A percentile compares a stretch with the other conserved stretches of the same genome.
Conservation (phyloP, 306 rosid species). For the Senna tora region DNA sequence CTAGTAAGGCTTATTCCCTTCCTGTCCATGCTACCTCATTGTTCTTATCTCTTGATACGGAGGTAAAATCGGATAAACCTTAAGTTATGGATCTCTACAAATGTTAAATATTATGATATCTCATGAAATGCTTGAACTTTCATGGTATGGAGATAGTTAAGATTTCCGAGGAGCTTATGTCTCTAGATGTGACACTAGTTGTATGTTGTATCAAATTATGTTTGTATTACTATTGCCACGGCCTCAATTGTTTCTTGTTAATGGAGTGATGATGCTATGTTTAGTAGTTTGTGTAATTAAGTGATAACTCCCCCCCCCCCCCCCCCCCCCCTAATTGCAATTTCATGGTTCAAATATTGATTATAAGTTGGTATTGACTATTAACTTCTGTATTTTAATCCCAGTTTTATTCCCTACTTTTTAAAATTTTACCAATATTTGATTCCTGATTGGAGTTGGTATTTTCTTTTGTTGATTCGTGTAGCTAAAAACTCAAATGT, state of each 20-base stretch:
- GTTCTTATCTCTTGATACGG: constrained; percentile 8
- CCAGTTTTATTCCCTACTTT: neutral
- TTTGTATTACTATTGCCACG: neutral
- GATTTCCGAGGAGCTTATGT: neutral
- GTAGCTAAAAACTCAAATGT: neutral
- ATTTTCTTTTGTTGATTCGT: neutral
- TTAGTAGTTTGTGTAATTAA: neutral
- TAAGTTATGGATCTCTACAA: constrained; percentile 1
- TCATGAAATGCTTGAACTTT: constrained; percentile 3
- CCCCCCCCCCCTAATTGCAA: neutral
- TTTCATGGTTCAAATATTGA: neutral
- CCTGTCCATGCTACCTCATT: neutral
- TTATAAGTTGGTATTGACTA: neutral
- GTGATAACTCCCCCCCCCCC: neutral
- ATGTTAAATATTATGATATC: constrained; percentile 6
- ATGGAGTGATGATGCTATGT: neutral
- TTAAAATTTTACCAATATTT: too few species aligned
- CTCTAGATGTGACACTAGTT: neutral
- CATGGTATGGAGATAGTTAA: neutral
- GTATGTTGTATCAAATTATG: constrained; percentile 3
- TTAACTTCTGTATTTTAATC: neutral
- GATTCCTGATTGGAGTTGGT: neutral
- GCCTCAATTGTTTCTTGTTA: neutral
- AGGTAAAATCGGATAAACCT: constrained; percentile 21
- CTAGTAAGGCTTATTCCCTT: constrained; percentile 24